Conservation (phyloP, 176 grass and related monocot genomes). For the Bolboschoenus planiculmis region DNA sequence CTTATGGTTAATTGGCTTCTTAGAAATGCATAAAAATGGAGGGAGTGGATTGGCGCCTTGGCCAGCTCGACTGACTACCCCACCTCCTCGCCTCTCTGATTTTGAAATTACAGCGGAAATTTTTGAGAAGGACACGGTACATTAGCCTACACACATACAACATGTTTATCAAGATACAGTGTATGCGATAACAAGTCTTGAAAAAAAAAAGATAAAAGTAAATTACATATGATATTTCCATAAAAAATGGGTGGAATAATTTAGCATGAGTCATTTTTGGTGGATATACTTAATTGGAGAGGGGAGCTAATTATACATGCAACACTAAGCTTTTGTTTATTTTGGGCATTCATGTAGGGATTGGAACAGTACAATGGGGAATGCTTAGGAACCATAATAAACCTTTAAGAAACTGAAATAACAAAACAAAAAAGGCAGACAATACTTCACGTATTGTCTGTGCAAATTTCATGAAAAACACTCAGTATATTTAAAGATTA, state of each 20-base stretch:
- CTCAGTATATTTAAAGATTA: background rate
- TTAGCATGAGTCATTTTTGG: slow-evolving; percentile 1
- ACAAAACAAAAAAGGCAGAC: background rate
- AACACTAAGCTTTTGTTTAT: background rate
- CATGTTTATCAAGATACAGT: background rate
- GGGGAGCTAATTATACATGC: background rate
- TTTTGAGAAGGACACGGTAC: slow-evolving; percentile 88
- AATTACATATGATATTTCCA: background rate
- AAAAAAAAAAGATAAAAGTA: background rate
- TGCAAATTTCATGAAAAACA: background rate
- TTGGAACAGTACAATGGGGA: background rate
- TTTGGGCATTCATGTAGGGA: background rate
- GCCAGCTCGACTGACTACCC: slow-evolving; percentile 79
- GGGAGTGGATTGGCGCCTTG: slow-evolving; percentile 88
- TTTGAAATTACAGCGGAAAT: slow-evolving; percentile 61
- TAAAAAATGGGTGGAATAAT: background rate
- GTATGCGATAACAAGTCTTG: background rate
- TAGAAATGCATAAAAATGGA: slow-evolving; percentile 83
- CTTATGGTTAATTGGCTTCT: slow-evolving; percentile 25
- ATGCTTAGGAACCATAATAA: background rate
- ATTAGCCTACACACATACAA: slow-evolving; percentile 18
- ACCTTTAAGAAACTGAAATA: background rate
- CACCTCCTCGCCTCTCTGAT: slow-evolving; percentile 90
- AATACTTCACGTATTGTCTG: background rate
- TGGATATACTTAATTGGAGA: background rate